Evolutionary conservation across 2,329 filamentous ascomycete genomes (phyloP).

Genomic region (Curvularia spicifera): DNA sequence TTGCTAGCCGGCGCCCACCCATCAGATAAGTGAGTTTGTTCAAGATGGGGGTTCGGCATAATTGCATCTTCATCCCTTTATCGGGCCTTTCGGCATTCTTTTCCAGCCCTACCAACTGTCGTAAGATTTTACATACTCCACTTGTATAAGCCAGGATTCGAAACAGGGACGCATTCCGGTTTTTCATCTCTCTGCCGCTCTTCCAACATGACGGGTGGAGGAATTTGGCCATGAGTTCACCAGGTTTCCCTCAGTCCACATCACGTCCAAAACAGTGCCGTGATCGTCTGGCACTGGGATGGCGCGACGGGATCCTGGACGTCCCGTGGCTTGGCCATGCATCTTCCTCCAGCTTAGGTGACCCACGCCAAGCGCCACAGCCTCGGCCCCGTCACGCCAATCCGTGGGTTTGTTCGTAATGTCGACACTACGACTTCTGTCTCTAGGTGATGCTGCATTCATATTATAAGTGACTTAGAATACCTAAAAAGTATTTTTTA

Average conservation of each 20-base stretch:
- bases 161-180: background rate
- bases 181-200: background rate
- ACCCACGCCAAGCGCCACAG: background rate
- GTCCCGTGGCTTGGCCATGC: conserved; percentile 7
- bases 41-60: background rate
- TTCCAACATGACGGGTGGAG: background rate
- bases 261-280: background rate
- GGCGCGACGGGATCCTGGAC: background rate
- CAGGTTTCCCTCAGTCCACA: background rate
- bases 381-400: conserved; percentile 1
- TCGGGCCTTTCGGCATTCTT: background rate
- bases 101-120: background rate
- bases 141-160: background rate
- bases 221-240: background rate
- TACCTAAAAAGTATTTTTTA: background rate
- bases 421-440: background rate
- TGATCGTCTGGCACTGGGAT: background rate
- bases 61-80: background rate
- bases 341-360: conserved; percentile 3
- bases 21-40: background rate
- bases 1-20: background rate
- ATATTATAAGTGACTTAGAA: background rate
- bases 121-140: background rate
- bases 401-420: background rate
- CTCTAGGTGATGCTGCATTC: background rate